Percentiles rank a stretch among this genome's conserved stretches.
phyloP scores from a whole-genome alignment of 108 stramenopile genomes.

The Fragilaria crotonensis region DNA sequence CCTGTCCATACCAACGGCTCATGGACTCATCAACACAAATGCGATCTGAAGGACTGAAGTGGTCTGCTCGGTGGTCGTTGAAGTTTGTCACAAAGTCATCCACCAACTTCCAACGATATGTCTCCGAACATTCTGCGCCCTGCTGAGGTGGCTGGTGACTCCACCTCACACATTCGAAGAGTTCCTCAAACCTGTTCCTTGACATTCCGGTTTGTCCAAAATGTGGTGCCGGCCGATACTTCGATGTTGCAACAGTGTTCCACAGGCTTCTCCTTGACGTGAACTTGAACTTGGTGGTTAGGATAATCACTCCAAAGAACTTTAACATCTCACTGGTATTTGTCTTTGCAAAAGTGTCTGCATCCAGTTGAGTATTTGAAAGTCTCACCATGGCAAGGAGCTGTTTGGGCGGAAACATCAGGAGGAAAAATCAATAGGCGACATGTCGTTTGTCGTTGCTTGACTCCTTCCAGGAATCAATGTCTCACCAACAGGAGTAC shows the following conservation, averaged over 20 bases:
- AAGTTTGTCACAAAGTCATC: too few species aligned
- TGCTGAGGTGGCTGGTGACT: slow-evolving; percentile 1
- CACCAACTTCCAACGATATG: slow-evolving; percentile 11
- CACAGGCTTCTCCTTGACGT: not conserved
- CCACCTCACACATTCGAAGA: not conserved
- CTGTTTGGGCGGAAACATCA: slow-evolving; percentile 7
- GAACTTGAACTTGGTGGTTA: slow-evolving; percentile 4
- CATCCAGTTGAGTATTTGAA: not conserved
- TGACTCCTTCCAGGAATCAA: too few species aligned
- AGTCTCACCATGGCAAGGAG: not conserved
- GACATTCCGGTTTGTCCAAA: slow-evolving; percentile 8
- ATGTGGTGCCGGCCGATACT: slow-evolving; percentile 1
- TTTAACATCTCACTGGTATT: too few species aligned
- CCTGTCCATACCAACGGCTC: too few species aligned
- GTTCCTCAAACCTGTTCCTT: too few species aligned
- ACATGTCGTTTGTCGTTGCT: too few species aligned
- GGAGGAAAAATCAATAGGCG: slow-evolving; percentile 4
- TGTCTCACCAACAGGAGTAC: too few species aligned
- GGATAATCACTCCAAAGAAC: too few species aligned
- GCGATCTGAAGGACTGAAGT: too few species aligned
- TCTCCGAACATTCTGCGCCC: not conserved
- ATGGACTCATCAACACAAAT: too few species aligned
- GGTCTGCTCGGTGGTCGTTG: too few species aligned
- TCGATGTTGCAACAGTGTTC: not conserved
- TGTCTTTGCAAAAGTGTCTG: not conserved